Evolutionary conservation across 768 basidiomycete genomes (phyloP).

Genomic region (Lyophyllum semitale): DNA sequence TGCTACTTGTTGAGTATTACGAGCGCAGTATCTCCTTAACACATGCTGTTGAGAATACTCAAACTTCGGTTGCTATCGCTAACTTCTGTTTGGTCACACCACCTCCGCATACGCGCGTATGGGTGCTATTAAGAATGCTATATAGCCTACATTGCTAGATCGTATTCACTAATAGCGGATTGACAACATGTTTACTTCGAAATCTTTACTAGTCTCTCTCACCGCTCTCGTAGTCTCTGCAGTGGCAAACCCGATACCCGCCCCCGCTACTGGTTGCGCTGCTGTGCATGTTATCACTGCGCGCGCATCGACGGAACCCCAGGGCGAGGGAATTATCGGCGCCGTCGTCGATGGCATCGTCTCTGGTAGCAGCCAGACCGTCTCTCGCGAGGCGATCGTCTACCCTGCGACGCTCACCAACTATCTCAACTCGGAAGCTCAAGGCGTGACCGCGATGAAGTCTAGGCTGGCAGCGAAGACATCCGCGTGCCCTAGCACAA

Average conservation of each 20-base stretch:
- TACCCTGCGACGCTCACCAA: conserved; percentile 30
- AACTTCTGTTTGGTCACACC: background rate
- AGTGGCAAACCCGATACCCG: conserved; percentile 11
- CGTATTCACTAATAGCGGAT: background rate
- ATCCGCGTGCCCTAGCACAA: conserved; percentile 26
- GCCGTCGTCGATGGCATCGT: conserved; percentile 26
- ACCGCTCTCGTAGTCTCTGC: background rate
- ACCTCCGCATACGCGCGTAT: background rate
- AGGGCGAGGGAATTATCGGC: conserved; percentile 28
- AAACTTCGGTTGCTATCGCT: background rate
- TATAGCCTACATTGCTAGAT: background rate
- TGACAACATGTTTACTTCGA: background rate
- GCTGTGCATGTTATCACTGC: conserved; percentile 29
- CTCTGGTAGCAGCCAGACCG: conserved; percentile 24
- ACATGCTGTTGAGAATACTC: background rate
- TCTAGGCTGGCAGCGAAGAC: conserved; percentile 25
- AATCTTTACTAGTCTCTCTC: background rate
- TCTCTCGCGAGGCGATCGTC: conserved; percentile 25
- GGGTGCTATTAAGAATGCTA: background rate
- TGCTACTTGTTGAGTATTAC: background rate
- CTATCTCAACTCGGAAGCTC: conserved; percentile 27
- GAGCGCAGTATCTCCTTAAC: background rate
- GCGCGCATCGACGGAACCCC: conserved; percentile 26
- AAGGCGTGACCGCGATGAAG: conserved; percentile 27
- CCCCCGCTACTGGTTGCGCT: conserved; percentile 24